Conservation (phyloP, 2,329 filamentous ascomycete genomes). For the Pleomassaria siparia region DNA sequence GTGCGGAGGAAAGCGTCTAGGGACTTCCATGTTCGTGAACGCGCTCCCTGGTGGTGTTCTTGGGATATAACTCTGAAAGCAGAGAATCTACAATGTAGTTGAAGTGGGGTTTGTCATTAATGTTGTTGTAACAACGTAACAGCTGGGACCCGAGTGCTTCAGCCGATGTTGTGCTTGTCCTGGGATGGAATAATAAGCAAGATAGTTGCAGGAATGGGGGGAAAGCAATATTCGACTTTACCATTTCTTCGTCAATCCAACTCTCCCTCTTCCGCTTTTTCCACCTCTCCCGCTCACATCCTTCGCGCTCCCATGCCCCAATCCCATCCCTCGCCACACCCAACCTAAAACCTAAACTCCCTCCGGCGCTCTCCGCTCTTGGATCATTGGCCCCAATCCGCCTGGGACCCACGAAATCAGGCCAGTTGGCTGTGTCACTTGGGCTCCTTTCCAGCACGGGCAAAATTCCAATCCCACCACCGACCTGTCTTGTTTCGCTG, state of each 20-base stretch:
- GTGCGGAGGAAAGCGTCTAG: too few species aligned
- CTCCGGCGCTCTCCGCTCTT: constrained; percentile 16
- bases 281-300: constrained; percentile 21
- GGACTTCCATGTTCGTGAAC: too few species aligned
- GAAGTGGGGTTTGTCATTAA: too few species aligned
- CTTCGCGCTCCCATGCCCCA: constrained; percentile 14
- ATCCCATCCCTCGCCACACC: too few species aligned
- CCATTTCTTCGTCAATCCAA: constrained; percentile 41
- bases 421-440: constrained; percentile 16
- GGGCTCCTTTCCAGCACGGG: constrained; percentile 21
- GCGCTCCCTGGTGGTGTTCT: too few species aligned
- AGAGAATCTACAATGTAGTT: too few species aligned
- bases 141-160: constrained; percentile 10
- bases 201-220: neutral
- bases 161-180: constrained; percentile 35
- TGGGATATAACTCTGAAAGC: too few species aligned
- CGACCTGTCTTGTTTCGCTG: constrained; percentile 3
- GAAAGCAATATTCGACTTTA: neutral
- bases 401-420: constrained; percentile 33
- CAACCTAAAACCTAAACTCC: constrained; percentile 4
- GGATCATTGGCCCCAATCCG: constrained; percentile 23
- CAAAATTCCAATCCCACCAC: constrained; percentile 8
- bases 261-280: constrained; percentile 20
- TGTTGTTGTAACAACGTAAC: too few species aligned
- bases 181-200: neutral